Conservation (phyloP, 306 rosid species). For the Oemleria cerasiformis region DNA sequence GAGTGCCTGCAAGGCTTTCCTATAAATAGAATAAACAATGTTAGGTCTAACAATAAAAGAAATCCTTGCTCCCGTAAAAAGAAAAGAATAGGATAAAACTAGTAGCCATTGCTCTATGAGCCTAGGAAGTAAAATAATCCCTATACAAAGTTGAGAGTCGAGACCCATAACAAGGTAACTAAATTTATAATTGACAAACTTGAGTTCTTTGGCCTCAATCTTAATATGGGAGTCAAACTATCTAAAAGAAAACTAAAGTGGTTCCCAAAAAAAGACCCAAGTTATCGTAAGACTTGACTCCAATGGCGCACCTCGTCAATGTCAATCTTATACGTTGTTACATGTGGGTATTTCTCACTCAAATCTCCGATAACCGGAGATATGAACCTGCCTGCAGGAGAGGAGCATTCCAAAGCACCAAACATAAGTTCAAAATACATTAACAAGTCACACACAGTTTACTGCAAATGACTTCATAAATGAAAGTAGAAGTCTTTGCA, state of each 20-base stretch:
- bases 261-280: background rate
- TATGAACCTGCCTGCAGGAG: constrained; percentile 66
- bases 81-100: background rate
- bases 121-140: background rate
- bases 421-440: background rate
- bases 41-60: background rate
- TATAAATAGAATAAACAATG: constrained; percentile 27
- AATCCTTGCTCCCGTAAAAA: background rate
- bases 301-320: constrained; percentile 59
- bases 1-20: constrained; percentile 57
- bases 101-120: background rate
- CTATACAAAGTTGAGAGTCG: background rate
- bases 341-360: constrained; percentile 63
- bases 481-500: background rate
- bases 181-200: background rate
- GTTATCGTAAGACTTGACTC: background rate
- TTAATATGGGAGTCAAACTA: background rate
- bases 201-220: background rate
- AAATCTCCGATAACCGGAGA: constrained; percentile 61
- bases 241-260: background rate
- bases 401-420: background rate
- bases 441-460: background rate
- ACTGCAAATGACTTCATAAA: background rate
- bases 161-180: background rate
- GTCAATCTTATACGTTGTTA: constrained; percentile 77